These are phyloP conservation scores for Radiomyces spectabilis DNA, from an alignment of 192 early-diverging fungal species.

Conservation along the genomic window DNA sequence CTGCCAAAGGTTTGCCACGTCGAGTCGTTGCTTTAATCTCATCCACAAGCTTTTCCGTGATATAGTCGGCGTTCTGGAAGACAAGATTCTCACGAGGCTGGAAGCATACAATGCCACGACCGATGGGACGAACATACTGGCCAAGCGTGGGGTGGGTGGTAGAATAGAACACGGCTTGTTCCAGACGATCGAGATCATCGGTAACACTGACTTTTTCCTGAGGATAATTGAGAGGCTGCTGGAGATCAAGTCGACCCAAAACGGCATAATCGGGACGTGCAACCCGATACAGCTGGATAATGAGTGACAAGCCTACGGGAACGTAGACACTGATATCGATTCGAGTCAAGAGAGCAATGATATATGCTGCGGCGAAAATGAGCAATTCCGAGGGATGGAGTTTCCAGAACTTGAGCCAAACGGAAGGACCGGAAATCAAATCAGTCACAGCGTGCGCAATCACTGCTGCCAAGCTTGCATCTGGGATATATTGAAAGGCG, in stretches of 20 bases:
- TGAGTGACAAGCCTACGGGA: slow-evolving; percentile 60
- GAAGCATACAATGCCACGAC: slow-evolving; percentile 67
- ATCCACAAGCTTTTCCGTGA: slow-evolving; percentile 45
- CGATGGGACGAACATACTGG: neutral
- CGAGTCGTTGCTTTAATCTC: slow-evolving; percentile 16
- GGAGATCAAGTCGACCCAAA: slow-evolving; percentile 34
- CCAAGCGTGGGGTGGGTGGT: slow-evolving; percentile 5
- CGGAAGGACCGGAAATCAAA: slow-evolving; percentile 55
- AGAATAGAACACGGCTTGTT: slow-evolving; percentile 14
- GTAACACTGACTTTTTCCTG: neutral
- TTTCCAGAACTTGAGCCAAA: slow-evolving; percentile 58
- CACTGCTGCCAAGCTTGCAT: slow-evolving; percentile 71
- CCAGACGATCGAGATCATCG: neutral
- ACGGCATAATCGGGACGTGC: slow-evolving; percentile 58
- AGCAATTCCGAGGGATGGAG: slow-evolving; percentile 53
- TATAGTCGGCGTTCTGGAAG: slow-evolving; percentile 61
- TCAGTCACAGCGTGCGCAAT: slow-evolving; percentile 84
- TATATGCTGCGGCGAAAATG: slow-evolving; percentile 38
- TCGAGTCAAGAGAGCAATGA: slow-evolving; percentile 55
- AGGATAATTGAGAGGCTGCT: slow-evolving; percentile 5
- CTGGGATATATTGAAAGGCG: slow-evolving; percentile 81
- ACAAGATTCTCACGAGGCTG: slow-evolving; percentile 54
- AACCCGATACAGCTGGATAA: slow-evolving; percentile 72
- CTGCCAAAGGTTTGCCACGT: slow-evolving; percentile 6
- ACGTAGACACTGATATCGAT: slow-evolving; percentile 72